phyloP scores from a whole-genome alignment of 164 flowering plant genomes.

The Nymphaea thermarum region DNA sequence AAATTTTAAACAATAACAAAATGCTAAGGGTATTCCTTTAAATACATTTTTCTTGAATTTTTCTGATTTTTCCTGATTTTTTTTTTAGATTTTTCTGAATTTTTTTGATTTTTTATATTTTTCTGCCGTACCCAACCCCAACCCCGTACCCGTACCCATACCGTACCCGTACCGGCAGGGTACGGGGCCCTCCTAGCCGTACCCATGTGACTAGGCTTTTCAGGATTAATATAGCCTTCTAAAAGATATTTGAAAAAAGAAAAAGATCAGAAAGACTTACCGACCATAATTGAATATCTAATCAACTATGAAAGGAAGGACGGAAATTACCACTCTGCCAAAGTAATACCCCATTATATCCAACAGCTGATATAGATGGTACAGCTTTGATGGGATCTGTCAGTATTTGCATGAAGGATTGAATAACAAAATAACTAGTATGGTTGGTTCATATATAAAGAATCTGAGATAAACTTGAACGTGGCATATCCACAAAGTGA shows the following conservation, averaged over 20 bases:
- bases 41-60: no score
- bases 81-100: no score
- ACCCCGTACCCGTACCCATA: no score
- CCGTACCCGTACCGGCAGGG: no score
- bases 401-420: slow-evolving; percentile 5
- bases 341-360: slow-evolving; percentile 54
- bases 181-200: no score
- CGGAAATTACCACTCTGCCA: slow-evolving; percentile 51
- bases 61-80: no score
- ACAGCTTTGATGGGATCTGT: slow-evolving; percentile 62
- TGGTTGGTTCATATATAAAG: background rate
- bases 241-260: slow-evolving; percentile 4
- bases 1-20: no score
- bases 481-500: background rate
- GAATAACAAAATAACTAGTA: background rate
- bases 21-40: no score
- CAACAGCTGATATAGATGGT: slow-evolving; percentile 66
- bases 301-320: background rate
- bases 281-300: background rate
- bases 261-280: background rate
- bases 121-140: no score
- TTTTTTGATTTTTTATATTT: no score
- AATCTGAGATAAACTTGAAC: background rate
- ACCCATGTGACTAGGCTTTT: no score
- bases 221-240: slow-evolving; percentile 64